phyloP scores from a whole-genome alignment of 257 asterid genomes.

The Dorcoceras hygrometricum region DNA sequence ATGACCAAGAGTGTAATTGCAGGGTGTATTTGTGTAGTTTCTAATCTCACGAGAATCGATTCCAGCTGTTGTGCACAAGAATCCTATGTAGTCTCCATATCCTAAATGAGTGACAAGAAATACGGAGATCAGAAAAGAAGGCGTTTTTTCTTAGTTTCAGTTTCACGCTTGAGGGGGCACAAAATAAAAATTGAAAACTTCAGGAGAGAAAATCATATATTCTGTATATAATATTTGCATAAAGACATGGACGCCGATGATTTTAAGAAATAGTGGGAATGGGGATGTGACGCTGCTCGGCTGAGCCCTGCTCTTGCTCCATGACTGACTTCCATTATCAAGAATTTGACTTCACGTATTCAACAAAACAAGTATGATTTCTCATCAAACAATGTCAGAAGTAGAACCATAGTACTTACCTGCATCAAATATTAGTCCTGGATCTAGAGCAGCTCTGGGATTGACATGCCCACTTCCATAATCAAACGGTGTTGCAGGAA shows the following conservation, averaged over 20 bases:
- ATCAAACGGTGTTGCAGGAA: constrained; percentile 80
- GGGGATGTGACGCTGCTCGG: constrained; percentile 38
- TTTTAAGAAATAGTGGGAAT: constrained; percentile 38
- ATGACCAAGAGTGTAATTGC: constrained; percentile 87
- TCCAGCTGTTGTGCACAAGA: constrained; percentile 91
- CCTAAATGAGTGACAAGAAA: constrained; percentile 59
- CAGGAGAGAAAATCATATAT: background rate
- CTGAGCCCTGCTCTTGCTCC: constrained; percentile 47
- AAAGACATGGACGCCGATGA: constrained; percentile 43
- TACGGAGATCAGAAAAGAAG: constrained; percentile 43
- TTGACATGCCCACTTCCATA: constrained; percentile 88
- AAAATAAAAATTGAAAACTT: background rate
- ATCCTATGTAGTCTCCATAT: constrained; percentile 88
- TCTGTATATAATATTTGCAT: constrained; percentile 28
- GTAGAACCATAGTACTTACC: constrained; percentile 32
- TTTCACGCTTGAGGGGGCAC: constrained; percentile 43
- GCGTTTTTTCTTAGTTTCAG: constrained; percentile 51
- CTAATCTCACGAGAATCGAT: constrained; percentile 58
- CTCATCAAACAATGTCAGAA: background rate
- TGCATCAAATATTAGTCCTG: constrained; percentile 77
- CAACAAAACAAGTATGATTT: background rate
- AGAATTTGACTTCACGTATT: background rate
- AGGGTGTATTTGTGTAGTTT: constrained; percentile 68
- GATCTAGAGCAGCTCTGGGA: constrained; percentile 90
- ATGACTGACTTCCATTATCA: background rate